Evolutionary conservation across 73 alveolate genomes (phyloP).

Genomic region (Paraurostyla sp.): DNA sequence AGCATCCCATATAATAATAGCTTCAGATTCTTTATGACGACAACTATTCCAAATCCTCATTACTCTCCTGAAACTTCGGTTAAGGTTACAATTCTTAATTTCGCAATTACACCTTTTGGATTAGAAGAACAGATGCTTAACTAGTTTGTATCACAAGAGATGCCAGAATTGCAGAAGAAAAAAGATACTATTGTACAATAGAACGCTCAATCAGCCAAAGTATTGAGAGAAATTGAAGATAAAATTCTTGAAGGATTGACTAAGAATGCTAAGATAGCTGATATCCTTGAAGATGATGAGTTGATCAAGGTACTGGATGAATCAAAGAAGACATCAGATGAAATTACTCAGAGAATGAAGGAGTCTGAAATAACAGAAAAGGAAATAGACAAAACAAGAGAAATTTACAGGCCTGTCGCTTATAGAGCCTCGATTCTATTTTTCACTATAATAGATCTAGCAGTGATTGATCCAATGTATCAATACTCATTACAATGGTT

Average conservation of each 20-base stretch:
- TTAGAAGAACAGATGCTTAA: constrained; percentile 98
- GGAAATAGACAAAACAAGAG: constrained; percentile 98
- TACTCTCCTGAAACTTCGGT: constrained; percentile 99
- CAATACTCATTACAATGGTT: constrained; percentile 99
- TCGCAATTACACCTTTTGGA: constrained; percentile 99
- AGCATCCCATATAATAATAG: constrained; percentile 79
- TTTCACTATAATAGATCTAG: constrained; percentile 99
- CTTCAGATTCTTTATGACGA: constrained; percentile 97
- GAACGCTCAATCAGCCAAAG: constrained; percentile 87
- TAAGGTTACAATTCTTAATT: constrained; percentile 99
- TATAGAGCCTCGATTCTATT: constrained; percentile 98
- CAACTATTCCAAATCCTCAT: constrained; percentile 99
- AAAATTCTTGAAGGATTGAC: constrained; percentile 94
- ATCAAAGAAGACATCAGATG: constrained; percentile 97
- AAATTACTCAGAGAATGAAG: constrained; percentile 94
- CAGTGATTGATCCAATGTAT: constrained; percentile 97
- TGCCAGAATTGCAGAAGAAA: constrained; percentile 96
- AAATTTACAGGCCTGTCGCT: constrained; percentile 99
- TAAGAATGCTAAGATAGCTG: constrained; percentile 93
- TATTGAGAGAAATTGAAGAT: constrained; percentile 96
- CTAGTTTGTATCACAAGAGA: constrained; percentile 93
- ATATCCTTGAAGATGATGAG: constrained; percentile 97
- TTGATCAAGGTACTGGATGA: constrained; percentile 95
- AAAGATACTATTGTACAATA: constrained; percentile 92
- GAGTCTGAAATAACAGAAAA: constrained; percentile 98